Conservation (phyloP, 1,139 yeast species). For the Taphrina confusa region DNA sequence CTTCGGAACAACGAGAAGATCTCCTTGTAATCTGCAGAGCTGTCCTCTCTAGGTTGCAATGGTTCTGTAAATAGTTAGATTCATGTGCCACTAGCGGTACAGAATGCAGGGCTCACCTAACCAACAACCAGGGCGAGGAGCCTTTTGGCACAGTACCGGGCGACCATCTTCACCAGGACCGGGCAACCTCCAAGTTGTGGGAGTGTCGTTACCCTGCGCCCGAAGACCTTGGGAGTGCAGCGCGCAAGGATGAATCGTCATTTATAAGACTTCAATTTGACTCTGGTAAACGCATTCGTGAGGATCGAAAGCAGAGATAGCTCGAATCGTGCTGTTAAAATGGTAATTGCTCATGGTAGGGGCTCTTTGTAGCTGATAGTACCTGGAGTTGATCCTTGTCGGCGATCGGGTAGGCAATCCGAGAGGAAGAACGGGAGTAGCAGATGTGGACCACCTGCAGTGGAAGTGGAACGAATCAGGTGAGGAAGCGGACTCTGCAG, state of each 20-base stretch:
- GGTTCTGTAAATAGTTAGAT: background rate
- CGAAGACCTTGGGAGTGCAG: background rate
- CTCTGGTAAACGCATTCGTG: too few relatives aligned
- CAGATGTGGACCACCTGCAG: too few relatives aligned
- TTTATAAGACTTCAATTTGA: too few relatives aligned
- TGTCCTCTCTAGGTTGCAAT: constrained; percentile 2
- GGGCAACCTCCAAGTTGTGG: background rate
- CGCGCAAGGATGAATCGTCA: constrained; percentile 1
- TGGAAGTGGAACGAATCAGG: too few relatives aligned
- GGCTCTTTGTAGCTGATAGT: too few relatives aligned
- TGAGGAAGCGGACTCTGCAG: too few relatives aligned
- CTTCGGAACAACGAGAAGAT: background rate
- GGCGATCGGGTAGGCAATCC: too few relatives aligned
- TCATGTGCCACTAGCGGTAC: background rate
- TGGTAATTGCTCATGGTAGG: too few relatives aligned
- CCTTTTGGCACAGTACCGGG: background rate
- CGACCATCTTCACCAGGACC: background rate
- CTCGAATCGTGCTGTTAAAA: too few relatives aligned
- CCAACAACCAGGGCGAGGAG: background rate
- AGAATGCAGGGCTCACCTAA: background rate
- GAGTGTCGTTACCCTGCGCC: background rate
- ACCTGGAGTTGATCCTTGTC: too few relatives aligned
- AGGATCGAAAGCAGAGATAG: too few relatives aligned
- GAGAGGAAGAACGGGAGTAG: too few relatives aligned
- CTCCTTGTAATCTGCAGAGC: background rate